Base-by-base conservation (phyloP, 805 yeast species). In the Candida rishiriensis region DNA sequence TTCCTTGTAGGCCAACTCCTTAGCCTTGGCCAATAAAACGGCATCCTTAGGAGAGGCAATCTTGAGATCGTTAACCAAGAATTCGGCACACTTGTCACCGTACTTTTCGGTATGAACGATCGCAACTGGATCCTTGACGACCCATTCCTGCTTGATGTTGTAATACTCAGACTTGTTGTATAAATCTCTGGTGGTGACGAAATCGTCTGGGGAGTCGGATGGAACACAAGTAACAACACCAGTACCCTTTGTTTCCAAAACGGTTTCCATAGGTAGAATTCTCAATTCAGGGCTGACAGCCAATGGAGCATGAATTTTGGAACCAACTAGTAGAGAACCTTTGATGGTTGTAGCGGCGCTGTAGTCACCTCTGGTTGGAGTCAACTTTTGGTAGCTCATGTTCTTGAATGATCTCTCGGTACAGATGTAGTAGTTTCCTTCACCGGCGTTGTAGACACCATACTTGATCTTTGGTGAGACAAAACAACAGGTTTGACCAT, bases 191-290 rank as follows among this genome's bases (percentile, higher is more conserved):
- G 85, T 78, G 48, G 97, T 93, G 68, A 91, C 82, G 63, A 60
- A 93, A 72, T 93, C 99, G 72, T 93, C 99, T 49, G 99, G 98
- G 46, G 98, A 90, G 68, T 90, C 97, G n/a, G 96, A 84, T 50
- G 98, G 99, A 51, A 90, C 98, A 73, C 97, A 93, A 6, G 98
- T 91, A 46, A 93, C 99, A 38, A 93, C 97, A 73, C 98, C 99
- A 38, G 98, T 93, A 78, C 99, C 99, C 73, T 93, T 93, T 44
- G 81, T 75, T 34, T 96, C 95, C 65, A 91, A 75, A 44, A 93
- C 91, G 33, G 97, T 88, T 68, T 91, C 98, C 99, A 93, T 93
- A 55, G 99, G 99, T 53, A 93, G 76, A 45, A 93, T 85, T 58
- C 93, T 77, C 53, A 93, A 72, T 55, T 83, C 79, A 42, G 78